Percentiles rank a stretch among this genome's conserved stretches.
phyloP scores from a whole-genome alignment of 2,329 filamentous ascomycete genomes.

The Lojkania enalia region DNA sequence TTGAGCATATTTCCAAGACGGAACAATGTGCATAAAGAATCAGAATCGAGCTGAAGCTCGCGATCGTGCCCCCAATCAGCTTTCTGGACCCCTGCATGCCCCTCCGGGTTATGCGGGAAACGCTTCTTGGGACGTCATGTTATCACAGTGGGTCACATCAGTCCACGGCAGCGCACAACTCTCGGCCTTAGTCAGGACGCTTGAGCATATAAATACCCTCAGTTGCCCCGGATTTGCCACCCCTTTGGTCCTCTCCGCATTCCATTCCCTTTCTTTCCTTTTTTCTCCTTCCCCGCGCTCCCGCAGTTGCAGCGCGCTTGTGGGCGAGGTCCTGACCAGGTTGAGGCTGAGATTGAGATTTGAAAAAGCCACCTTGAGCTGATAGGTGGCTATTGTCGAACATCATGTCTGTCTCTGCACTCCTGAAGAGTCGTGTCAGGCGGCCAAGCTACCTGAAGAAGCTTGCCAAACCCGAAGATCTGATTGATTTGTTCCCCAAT shows the following conservation, averaged over 20 bases:
- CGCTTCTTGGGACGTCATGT: constrained; percentile 12
- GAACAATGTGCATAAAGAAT: too few species aligned
- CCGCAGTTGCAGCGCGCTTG: background rate
- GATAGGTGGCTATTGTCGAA: background rate
- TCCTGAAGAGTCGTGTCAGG: constrained; percentile 74
- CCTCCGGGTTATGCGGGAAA: background rate
- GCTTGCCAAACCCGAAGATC: constrained; percentile 75
- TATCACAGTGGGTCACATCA: constrained; percentile 10
- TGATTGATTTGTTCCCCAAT: constrained; percentile 80
- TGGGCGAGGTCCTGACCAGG: background rate
- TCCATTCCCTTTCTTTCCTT: constrained; percentile 2
- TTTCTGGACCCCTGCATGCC: constrained; percentile 1
- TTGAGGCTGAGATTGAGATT: constrained; percentile 1
- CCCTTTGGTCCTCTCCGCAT: background rate
- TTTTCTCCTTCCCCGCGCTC: background rate
- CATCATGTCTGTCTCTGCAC: constrained; percentile 65
- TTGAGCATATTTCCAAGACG: too few species aligned
- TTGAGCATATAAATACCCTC: constrained; percentile 10
- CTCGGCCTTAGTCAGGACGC: constrained; percentile 9
- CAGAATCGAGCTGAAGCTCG: too few species aligned
- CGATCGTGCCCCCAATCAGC: too few species aligned
- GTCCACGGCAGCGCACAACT: background rate
- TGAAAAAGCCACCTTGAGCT: background rate
- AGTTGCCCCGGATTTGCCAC: background rate
- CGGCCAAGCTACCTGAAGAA: constrained; percentile 79